These are phyloP conservation scores for Schwanniomyces occidentalis DNA, from an alignment of 805 yeast species.

Conservation along the genomic window DNA sequence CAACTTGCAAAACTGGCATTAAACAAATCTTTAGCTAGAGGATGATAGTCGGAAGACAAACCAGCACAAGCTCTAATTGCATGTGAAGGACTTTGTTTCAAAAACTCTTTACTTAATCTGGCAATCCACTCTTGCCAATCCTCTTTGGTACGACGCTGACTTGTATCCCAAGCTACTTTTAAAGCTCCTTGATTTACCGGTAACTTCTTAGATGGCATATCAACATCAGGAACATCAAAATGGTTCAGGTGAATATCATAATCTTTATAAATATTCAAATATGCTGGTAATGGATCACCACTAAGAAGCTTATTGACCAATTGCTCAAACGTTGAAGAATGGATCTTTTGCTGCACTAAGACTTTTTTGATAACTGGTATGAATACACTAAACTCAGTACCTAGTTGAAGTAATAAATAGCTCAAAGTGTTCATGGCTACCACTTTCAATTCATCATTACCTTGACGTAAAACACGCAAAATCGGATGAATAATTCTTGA, in stretches of 20 bases:
- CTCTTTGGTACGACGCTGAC: constrained; percentile 83
- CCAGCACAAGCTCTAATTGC: constrained; percentile 92
- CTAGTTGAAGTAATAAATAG: constrained; percentile 75
- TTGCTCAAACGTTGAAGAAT: constrained; percentile 75
- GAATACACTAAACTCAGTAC: constrained; percentile 80
- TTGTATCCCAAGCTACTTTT: constrained; percentile 88
- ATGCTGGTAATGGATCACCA: constrained; percentile 85
- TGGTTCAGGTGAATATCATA: constrained; percentile 39
- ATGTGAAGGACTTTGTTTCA: constrained; percentile 92
- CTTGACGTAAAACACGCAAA: constrained; percentile 59
- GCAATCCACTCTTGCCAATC: constrained; percentile 99
- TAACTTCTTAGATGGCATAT: constrained; percentile 68
- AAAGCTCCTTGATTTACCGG: constrained; percentile 67
- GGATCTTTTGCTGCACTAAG: constrained; percentile 60
- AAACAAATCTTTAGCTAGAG: constrained; percentile 86
- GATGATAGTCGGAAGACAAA: constrained; percentile 82
- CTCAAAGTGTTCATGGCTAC: constrained; percentile 80
- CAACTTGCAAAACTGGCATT: constrained; percentile 94
- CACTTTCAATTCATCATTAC: constrained; percentile 57
- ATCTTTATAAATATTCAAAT: constrained; percentile 67
- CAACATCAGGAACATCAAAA: constrained; percentile 59
- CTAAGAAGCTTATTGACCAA: constrained; percentile 73
- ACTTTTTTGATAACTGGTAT: constrained; percentile 78
- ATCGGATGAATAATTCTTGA: constrained; percentile 88
- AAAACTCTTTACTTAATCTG: constrained; percentile 75